Conservation (phyloP, 805 yeast species). For the Kodamaea jinghongensis region DNA sequence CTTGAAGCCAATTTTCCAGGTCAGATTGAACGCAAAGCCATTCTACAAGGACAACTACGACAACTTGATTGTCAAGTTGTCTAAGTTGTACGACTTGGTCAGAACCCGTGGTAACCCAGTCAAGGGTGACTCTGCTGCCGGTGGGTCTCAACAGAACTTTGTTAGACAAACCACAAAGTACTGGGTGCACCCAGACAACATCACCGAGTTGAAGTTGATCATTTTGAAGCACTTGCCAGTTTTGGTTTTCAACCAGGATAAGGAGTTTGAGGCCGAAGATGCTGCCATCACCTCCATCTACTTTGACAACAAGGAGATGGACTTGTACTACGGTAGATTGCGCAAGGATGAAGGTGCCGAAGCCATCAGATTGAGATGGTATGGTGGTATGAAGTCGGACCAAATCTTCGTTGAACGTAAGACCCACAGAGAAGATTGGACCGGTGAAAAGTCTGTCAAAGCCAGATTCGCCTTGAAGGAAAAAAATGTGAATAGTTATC, state of each 20-base stretch:
- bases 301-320: slow-evolving; percentile 86
- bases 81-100: slow-evolving; percentile 85
- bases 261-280: slow-evolving; percentile 93
- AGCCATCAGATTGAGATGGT: slow-evolving; percentile 97
- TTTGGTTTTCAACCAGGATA: slow-evolving; percentile 91
- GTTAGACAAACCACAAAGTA: slow-evolving; percentile 98
- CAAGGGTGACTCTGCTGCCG: slow-evolving; percentile 94
- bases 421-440: slow-evolving; percentile 99
- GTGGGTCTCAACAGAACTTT: slow-evolving; percentile 96
- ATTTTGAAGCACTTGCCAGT: slow-evolving; percentile 95
- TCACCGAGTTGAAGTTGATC: slow-evolving; percentile 90
- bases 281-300: slow-evolving; percentile 96
- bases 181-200: slow-evolving; percentile 99
- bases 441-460: slow-evolving; percentile 98
- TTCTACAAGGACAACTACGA: slow-evolving; percentile 96
- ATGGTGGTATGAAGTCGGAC: slow-evolving; percentile 94
- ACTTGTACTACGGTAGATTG: slow-evolving; percentile 89
- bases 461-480: slow-evolving; percentile 94
- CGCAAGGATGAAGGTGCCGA: slow-evolving; percentile 98
- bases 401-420: slow-evolving; percentile 94
- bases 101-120: slow-evolving; percentile 96
- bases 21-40: slow-evolving; percentile 88
- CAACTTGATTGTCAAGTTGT: slow-evolving; percentile 79
- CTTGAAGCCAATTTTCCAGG: slow-evolving; percentile 90
- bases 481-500: slow-evolving; percentile 79